Evolutionary conservation across 164 flowering plant genomes (phyloP).

Genomic region (Aristolochia californica): DNA sequence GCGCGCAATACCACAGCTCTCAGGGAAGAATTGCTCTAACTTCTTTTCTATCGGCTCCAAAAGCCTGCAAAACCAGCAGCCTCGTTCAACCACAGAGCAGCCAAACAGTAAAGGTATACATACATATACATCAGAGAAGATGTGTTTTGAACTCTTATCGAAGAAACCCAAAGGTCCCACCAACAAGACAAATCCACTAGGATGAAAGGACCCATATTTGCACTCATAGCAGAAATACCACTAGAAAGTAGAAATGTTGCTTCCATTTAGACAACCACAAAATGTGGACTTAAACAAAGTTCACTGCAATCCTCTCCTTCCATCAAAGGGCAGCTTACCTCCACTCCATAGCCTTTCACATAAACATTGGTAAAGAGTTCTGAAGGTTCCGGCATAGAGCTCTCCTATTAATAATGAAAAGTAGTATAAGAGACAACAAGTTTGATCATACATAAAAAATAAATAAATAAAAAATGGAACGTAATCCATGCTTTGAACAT

Average conservation of each 20-base stretch:
- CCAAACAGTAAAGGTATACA: slow-evolving; percentile 1
- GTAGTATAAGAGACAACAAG: neutral
- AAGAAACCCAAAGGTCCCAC: neutral
- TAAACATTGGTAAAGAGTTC: slow-evolving; percentile 83
- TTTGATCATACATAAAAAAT: no score
- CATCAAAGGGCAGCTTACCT: slow-evolving; percentile 38
- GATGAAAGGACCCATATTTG: no score
- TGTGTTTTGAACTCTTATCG: no score
- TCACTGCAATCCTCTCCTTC: neutral
- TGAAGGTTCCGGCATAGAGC: slow-evolving; percentile 88
- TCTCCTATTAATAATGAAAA: slow-evolving; percentile 35
- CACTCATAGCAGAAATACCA: no score
- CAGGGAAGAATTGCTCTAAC: slow-evolving; percentile 53
- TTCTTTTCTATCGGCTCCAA: slow-evolving; percentile 77
- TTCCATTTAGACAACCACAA: no score
- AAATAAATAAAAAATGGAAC: neutral
- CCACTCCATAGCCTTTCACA: slow-evolving; percentile 63
- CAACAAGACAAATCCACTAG: no score
- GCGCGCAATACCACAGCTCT: neutral
- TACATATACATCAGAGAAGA: no score
- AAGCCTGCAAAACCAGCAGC: slow-evolving; percentile 32
- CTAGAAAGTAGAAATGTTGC: no score
- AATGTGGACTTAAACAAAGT: no score
- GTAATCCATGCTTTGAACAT: neutral
- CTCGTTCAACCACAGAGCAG: neutral